Conservation (phyloP, 2,329 filamentous ascomycete species). For the Calycina herbarum region DNA sequence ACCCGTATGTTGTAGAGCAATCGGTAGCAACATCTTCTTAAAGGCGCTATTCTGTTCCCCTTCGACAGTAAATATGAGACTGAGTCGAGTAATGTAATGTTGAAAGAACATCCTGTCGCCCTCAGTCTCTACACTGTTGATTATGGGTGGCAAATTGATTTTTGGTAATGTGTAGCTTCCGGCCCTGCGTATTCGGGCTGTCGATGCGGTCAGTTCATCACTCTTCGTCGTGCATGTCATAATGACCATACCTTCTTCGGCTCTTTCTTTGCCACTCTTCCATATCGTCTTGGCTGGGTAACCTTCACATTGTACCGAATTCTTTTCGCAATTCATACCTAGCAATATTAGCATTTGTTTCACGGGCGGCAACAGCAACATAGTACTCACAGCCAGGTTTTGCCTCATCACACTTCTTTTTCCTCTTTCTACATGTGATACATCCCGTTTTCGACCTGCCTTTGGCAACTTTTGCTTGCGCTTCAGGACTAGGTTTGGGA, state of each 20-base stretch:
- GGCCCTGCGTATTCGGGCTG: constrained; percentile 51
- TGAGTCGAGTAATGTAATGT: constrained; percentile 79
- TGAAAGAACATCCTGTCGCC: constrained; percentile 80
- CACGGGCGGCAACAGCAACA: background rate
- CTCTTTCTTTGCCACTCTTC: constrained; percentile 77
- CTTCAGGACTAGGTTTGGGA: constrained; percentile 54
- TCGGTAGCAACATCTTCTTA: constrained; percentile 77
- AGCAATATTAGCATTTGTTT: constrained; percentile 25
- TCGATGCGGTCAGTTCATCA: constrained; percentile 33
- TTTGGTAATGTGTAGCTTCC: constrained; percentile 45
- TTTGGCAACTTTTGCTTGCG: constrained; percentile 71
- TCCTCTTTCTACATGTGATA: constrained; percentile 66
- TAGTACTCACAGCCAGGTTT: constrained; percentile 63
- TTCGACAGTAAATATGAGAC: constrained; percentile 78
- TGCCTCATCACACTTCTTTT: constrained; percentile 72
- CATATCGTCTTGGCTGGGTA: constrained; percentile 85
- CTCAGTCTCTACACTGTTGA: constrained; percentile 77
- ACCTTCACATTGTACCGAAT: constrained; percentile 86
- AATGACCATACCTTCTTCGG: constrained; percentile 60
- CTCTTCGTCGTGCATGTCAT: constrained; percentile 25
- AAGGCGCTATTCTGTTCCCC: constrained; percentile 78
- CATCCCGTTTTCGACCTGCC: constrained; percentile 71
- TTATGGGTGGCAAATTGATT: constrained; percentile 64
- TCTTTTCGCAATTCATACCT: constrained; percentile 91
- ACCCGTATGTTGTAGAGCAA: constrained; percentile 76